Base-by-base conservation (phyloP, 768 basidiomycete species). In the Tylopilus subfusipes region DNA sequence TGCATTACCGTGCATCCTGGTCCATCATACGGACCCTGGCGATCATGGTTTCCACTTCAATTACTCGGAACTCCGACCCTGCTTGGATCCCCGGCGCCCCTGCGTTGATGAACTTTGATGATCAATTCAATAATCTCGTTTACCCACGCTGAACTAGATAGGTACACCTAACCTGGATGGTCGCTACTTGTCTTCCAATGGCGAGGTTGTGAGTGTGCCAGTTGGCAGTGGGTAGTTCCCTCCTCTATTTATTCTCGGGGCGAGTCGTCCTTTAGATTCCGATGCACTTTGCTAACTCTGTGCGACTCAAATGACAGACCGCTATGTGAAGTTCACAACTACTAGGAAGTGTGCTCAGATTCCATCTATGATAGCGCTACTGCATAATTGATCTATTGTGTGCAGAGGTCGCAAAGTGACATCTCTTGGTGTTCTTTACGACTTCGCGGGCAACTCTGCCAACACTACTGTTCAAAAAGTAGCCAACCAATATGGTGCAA, bases 391-490 rank as follows among this genome's bases (percentile, higher is more conserved):
- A 56, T 29, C 4, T 3, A 13, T 30, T 34, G 19, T 27, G 5
- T 30, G 22, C 39, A 82, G 81, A 59, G 91, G 90, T 21, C 79
- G 85, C 40, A 79, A 73, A 40, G 84, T 94, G 31, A 93, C 90
- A 0, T 80, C 92, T 2, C 76, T 94, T 14, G 93, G 92, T 5
- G 85, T 93, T 27, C 68, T 94, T 12, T 94, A 73, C 56, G 79
- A 91, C 66, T 95, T 92, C 67, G 82, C 79, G 0, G 82, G 83
- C 47, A 88, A 91, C 60, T 83, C 77, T 36, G 60, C 69, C 42
- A 86, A 86, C 55, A 90, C 89, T 5, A 85, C 85, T 2, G 87
- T 94, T 14, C 90, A 92, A 61, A 73, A 72, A 33, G 86, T 90
- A 3, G 78, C 71, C 13, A 76, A 83, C 71, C 13, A 76, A 83